Evolutionary conservation across 2,329 filamentous ascomycete genomes (phyloP).

Genomic region (Alternaria arborescens): DNA sequence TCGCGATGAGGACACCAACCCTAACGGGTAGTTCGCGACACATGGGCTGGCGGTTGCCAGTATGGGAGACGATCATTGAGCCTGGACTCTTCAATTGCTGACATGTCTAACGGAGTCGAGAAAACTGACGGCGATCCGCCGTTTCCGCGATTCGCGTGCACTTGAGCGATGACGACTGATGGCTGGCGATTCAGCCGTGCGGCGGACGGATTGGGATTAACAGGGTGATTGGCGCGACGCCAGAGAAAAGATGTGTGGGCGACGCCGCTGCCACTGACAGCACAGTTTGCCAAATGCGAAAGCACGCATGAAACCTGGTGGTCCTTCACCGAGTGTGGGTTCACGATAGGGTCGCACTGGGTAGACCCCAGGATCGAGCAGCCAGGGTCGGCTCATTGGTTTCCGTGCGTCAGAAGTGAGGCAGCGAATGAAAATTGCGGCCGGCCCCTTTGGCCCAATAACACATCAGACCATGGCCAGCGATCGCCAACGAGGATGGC

Average conservation of each 20-base stretch:
- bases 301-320: conserved; percentile 32
- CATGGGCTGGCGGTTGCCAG: conserved; percentile 12
- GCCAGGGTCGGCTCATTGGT: conserved; percentile 22
- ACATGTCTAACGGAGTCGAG: conserved; percentile 16
- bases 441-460: conserved; percentile 29
- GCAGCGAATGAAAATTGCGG: conserved; percentile 38
- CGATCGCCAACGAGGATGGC: conserved; percentile 40
- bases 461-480: conserved; percentile 2
- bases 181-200: conserved; percentile 28
- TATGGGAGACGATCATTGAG: conserved; percentile 13
- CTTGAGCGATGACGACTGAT: conserved; percentile 27
- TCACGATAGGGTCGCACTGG: conserved; percentile 35
- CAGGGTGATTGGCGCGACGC: conserved; percentile 24
- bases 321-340: conserved; percentile 20
- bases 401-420: conserved; percentile 27
- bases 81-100: conserved; percentile 11
- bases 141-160: conserved; percentile 15
- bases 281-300: conserved; percentile 28
- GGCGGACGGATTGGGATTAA: conserved; percentile 24
- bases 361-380: conserved; percentile 19
- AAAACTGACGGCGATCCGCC: conserved; percentile 19
- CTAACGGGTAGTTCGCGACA: conserved; percentile 16
- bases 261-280: conserved; percentile 25
- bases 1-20: conserved; percentile 12
- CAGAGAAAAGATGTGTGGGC: conserved; percentile 15